Base-by-base conservation (phyloP, 169 alveolate genomes). In the Cystoisospora suis region DNA sequence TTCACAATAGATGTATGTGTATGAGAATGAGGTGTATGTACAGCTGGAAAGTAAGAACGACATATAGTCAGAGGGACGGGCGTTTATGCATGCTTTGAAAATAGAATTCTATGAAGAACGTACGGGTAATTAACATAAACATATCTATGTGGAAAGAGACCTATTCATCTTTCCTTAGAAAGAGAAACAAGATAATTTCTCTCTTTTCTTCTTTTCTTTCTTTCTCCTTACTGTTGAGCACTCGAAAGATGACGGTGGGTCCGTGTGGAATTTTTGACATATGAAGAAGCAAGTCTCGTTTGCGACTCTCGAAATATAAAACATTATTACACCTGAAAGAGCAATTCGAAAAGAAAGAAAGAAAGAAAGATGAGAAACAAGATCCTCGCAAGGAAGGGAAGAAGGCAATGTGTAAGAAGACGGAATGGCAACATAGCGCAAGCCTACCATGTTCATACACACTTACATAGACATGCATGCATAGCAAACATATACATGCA, bases 241-340 rank as follows among this genome's bases (percentile, higher is more conserved):
- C 94, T 75, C 97, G 96, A 77, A 97, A 98, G 91, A 97, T 98
- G 46, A 96, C 95, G 38, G 98, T 94, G 46, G 99, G 99, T 0
- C 99, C 99, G 49, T 95, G 93, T 27, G 99, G 99, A 81, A 97
- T 96, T 90, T 97, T 95, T 27, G 97, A 96, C 38, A 98, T 92
- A 99, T 99, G 98, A 94, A 98, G 61, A 86, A 95, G 97, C 88
- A 96, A 91, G 93, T 97, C 99, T 59, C 94, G 93, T 75, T 90
- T 92, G 23, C 83, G 47, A 53, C 83, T 72, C 56, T 72, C 83
- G 45, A 72, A 72, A 53, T 38, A 72, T 17, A 72, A 38, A 3
- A 72, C 83, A 27, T 72, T 72, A 53, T 72, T 72, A 20, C 83
- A 72, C 27, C 83, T 72, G 83, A 6, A 72, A 5, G 5, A 70